phyloP scores from a whole-genome alignment of 2,329 filamentous ascomycete genomes.

The Aspergillus tamarii region DNA sequence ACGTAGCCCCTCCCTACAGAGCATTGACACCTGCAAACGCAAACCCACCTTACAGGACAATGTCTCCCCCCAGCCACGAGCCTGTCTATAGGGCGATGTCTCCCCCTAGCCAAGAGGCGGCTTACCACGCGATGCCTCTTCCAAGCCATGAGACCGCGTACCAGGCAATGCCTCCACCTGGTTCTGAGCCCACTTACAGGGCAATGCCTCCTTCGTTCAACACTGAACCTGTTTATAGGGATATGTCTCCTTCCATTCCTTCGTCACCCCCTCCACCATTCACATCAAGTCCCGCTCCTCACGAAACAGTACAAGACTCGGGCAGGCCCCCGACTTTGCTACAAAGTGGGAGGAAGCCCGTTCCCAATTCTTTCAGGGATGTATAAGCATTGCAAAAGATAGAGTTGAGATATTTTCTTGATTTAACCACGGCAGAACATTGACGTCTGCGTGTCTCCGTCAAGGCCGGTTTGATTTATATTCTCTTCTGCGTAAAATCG shows the following conservation, averaged over 20 bases:
- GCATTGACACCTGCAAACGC: constrained; percentile 5
- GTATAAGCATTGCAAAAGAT: constrained; percentile 27
- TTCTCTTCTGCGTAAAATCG: not conserved
- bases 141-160: not conserved
- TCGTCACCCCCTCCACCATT: constrained; percentile 38
- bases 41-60: not conserved
- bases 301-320: constrained; percentile 25
- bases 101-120: not conserved
- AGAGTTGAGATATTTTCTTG: constrained; percentile 1
- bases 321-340: constrained; percentile 45
- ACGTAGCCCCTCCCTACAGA: not conserved
- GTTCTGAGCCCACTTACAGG: not conserved
- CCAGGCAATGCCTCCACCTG: constrained; percentile 1
- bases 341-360: constrained; percentile 43
- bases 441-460: not conserved
- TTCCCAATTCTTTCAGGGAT: constrained; percentile 38
- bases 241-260: constrained; percentile 28
- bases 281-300: constrained; percentile 20
- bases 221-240: constrained; percentile 15
- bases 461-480: not conserved
- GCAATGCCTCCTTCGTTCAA: constrained; percentile 3
- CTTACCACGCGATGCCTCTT: not conserved
- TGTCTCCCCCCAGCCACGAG: constrained; percentile 9
- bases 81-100: constrained; percentile 24
- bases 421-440: not conserved